A percentile compares a stretch with the other conserved stretches of the same genome.
phyloP scores from a whole-genome alignment of 2,329 filamentous ascomycete genomes.

The Hymenoscyphus repandus region DNA sequence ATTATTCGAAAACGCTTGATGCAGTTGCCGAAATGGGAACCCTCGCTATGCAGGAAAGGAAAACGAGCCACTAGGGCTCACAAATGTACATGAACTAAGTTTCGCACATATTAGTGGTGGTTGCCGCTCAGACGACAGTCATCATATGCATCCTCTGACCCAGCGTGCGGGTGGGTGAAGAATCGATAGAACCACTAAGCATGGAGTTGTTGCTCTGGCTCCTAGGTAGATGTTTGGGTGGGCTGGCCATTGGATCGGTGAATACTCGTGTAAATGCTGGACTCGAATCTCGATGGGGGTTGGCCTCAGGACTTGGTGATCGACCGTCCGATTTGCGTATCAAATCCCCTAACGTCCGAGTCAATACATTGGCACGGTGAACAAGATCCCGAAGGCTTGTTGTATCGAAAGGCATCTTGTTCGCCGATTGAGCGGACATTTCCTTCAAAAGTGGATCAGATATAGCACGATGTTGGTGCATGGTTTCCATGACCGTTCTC shows the following conservation, averaged over 20 bases:
- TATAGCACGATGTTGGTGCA: constrained; percentile 49
- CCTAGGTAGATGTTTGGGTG: constrained; percentile 45
- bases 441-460: constrained; percentile 34
- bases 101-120: constrained; percentile 10
- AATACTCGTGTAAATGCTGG: constrained; percentile 66
- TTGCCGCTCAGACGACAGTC: constrained; percentile 44
- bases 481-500: constrained; percentile 58
- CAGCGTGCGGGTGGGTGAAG: constrained; percentile 46
- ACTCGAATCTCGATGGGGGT: constrained; percentile 49
- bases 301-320: constrained; percentile 49
- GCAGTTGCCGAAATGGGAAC: constrained; percentile 24
- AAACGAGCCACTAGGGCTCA: constrained; percentile 18
- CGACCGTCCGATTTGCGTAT: constrained; percentile 54
- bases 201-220: constrained; percentile 51
- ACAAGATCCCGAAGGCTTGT: constrained; percentile 64
- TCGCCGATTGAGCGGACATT: constrained; percentile 32
- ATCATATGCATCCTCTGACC: constrained; percentile 57
- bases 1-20: constrained; percentile 21
- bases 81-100: constrained; percentile 25
- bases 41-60: constrained; percentile 38
- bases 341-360: constrained; percentile 53
- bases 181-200: constrained; percentile 46
- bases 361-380: constrained; percentile 54
- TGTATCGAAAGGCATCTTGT: constrained; percentile 60
- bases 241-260: constrained; percentile 54